Evolutionary conservation across 306 rosid genomes (phyloP), one percentile per base, ranked within the genome.

Genomic region (Begonia fuchsioides): DNA sequence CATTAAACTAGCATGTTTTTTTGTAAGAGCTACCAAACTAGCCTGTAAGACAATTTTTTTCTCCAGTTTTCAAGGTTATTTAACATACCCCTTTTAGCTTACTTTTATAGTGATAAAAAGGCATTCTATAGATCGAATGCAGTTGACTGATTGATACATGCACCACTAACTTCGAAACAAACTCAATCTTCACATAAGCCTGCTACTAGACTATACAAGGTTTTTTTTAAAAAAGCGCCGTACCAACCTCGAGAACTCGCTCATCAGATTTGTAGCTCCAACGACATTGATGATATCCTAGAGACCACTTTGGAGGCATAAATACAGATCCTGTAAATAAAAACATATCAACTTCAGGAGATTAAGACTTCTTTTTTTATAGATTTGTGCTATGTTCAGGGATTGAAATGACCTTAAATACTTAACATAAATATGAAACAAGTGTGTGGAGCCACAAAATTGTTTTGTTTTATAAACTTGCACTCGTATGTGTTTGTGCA

Each of bases 241-340:
- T 38, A 55, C 52, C 39, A 43, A 78, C 96, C 86, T 88, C 83
- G 57, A 68, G 68, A 62, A 88, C 96, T 68, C 79, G 74, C 67
- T 66, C 66, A 38, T 75, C 94, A 67, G 93, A 69, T 26, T 67
- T 53, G 39, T 87, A 80, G 68, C 96, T 83, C 75, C 81, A 87
- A 56, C 87, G 94, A 54, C 96, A 78, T 68, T 87, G 96, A 12
- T 83, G 96, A 73, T 87, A 87, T 65, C 94, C 96, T 58, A 87
- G 60, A 53, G 96, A 66, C 94, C 96, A 87, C 65, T 83, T 87
- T 55, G 94, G 93, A 38, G 96, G 96, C 93, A 87, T 78, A 63
- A 78, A 83, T 20, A 76, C 67, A 45, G 93, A 76, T 44, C 94
- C 96, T 87, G 61, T 20, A 18, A 62, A 52, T 17, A 49, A 61